Conservation (phyloP, 305 asterid species). For the Lippia alba region DNA sequence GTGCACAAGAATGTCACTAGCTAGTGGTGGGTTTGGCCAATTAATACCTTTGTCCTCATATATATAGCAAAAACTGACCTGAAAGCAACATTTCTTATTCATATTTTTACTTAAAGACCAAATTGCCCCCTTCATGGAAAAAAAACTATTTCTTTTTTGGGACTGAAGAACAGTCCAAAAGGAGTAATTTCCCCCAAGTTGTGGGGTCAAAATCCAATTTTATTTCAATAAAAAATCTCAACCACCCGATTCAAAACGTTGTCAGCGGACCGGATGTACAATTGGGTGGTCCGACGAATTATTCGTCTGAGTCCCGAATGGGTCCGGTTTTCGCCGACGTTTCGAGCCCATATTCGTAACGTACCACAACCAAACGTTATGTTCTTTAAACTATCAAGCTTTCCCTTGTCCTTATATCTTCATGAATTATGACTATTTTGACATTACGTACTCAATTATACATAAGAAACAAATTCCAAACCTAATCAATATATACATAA, state of each 20-base stretch:
- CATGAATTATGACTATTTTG: too few relatives aligned
- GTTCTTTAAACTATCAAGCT: too few relatives aligned
- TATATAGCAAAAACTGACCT: conserved; percentile 35
- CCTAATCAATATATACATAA: too few relatives aligned
- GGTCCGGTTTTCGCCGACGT: conserved; percentile 8
- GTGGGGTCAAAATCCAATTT: background rate
- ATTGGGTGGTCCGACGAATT: conserved; percentile 41
- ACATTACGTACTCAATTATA: too few relatives aligned
- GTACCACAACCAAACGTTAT: too few relatives aligned
- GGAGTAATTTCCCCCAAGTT: background rate
- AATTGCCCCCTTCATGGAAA: conserved; percentile 16
- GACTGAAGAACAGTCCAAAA: too few relatives aligned
- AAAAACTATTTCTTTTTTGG: too few relatives aligned
- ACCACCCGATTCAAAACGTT: conserved; percentile 47
- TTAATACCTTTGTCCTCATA: conserved; percentile 41
- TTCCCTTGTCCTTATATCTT: too few relatives aligned
- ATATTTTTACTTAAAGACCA: conserved; percentile 27
- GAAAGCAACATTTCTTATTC: conserved; percentile 47
- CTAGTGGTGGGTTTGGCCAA: conserved; percentile 41
- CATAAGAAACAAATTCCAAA: too few relatives aligned
- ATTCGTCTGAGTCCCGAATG: conserved; percentile 9
- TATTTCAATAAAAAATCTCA: conserved; percentile 46
- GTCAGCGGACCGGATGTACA: conserved; percentile 43
- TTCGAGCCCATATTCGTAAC: background rate
- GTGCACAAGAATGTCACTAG: conserved; percentile 36